Conservation (phyloP, 768 basidiomycete genomes). For the Xerocomus spinulosus region DNA sequence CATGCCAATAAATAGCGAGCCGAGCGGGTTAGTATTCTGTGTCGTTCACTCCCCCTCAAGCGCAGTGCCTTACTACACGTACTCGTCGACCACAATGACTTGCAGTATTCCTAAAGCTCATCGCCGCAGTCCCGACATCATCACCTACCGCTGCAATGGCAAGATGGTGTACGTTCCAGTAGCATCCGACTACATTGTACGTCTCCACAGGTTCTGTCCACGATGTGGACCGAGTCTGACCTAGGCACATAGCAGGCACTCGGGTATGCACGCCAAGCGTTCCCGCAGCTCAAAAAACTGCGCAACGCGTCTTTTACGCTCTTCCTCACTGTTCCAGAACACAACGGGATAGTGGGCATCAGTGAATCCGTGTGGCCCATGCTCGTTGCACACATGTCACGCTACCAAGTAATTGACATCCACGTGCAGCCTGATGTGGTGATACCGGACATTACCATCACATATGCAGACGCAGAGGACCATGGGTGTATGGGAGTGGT, state of each 20-base stretch:
- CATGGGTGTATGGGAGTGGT: constrained; percentile 2
- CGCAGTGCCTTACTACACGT: not conserved
- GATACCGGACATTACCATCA: constrained; percentile 30
- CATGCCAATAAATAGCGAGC: not conserved
- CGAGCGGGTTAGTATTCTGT: not conserved
- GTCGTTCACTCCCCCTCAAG: not conserved
- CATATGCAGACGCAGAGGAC: constrained; percentile 17
- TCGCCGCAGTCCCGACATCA: constrained; percentile 27
- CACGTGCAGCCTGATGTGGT: not conserved
- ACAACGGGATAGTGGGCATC: constrained; percentile 41
- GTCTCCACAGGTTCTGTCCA: constrained; percentile 5
- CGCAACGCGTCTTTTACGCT: constrained; percentile 43
- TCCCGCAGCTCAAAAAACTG: constrained; percentile 36
- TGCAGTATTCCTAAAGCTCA: not conserved
- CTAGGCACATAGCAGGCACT: constrained; percentile 41
- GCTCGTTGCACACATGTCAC: constrained; percentile 36
- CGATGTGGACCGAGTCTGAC: not conserved
- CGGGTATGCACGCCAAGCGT: constrained; percentile 46
- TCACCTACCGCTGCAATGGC: constrained; percentile 44
- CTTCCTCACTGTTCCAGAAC: constrained; percentile 34
- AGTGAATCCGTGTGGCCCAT: constrained; percentile 49
- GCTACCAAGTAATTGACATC: constrained; percentile 49
- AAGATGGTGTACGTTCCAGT: constrained; percentile 51
- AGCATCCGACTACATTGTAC: constrained; percentile 40
- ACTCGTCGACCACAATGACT: not conserved